These are phyloP conservation scores for Sporisorium graminicola DNA, from an alignment of 1,284 basidiomycete species.

Conservation along the genomic window DNA sequence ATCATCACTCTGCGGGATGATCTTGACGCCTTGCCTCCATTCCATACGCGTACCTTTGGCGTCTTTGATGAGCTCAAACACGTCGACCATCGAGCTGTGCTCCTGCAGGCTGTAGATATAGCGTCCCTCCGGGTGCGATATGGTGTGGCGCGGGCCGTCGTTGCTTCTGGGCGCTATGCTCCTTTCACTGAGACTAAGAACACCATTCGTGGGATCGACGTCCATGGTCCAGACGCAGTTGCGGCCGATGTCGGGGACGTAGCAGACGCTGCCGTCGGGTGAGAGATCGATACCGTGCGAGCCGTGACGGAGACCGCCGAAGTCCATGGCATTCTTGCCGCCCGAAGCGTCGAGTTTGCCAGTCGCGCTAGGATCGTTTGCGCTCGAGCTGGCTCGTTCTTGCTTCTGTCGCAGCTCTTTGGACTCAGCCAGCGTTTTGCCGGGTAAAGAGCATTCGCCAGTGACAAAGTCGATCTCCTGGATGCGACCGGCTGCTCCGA, in stretches of 20 bases:
- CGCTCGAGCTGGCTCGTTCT: not conserved
- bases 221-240: conserved; percentile 71
- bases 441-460: conserved; percentile 46
- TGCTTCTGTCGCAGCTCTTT: conserved; percentile 12
- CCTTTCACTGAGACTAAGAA: conserved; percentile 66
- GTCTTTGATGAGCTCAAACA: conserved; percentile 54
- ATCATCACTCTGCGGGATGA: conserved; percentile 60
- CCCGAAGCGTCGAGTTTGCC: conserved; percentile 25
- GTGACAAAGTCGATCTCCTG: conserved; percentile 65
- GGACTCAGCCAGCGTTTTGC: conserved; percentile 38
- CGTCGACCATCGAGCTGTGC: conserved; percentile 66
- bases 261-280: conserved; percentile 28
- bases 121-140: conserved; percentile 70
- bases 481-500: conserved; percentile 45
- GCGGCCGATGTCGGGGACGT: conserved; percentile 63
- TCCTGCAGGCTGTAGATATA: conserved; percentile 70
- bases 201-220: conserved; percentile 58
- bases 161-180: conserved; percentile 67
- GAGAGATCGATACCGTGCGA: conserved; percentile 34
- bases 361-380: not conserved
- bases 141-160: conserved; percentile 71
- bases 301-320: conserved; percentile 56
- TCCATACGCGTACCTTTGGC: conserved; percentile 34
- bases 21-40: conserved; percentile 65
- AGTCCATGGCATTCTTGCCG: conserved; percentile 52